Percentiles rank a stretch among this genome's conserved stretches.
These are phyloP conservation scores for Apophysomyces variabilis DNA, from an alignment of 371 early-diverging fungal genomes.

Conservation along the genomic window DNA sequence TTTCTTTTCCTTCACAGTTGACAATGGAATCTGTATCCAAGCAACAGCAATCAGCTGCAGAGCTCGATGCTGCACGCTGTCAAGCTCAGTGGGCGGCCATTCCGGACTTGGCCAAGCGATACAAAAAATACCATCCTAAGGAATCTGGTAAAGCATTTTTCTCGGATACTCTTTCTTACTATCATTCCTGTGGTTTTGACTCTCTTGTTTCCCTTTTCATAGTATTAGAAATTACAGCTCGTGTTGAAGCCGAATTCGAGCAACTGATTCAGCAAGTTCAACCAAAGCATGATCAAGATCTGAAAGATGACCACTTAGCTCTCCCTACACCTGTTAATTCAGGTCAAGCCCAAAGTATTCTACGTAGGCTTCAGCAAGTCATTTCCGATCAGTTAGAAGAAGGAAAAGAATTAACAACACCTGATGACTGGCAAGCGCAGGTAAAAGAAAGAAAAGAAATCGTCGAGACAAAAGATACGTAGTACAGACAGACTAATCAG, in stretches of 20 bases:
- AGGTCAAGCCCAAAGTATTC: conserved; percentile 25
- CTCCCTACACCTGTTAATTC: conserved; percentile 3
- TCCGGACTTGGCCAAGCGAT: conserved; percentile 59
- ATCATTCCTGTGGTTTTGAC: not conserved
- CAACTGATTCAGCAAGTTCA: conserved; percentile 17
- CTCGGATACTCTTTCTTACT: too few species aligned
- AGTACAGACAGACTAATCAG: not conserved
- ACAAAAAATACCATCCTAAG: conserved; percentile 55
- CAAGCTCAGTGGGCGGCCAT: conserved; percentile 51
- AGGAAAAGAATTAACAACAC: conserved; percentile 19
- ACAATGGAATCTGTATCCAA: conserved; percentile 16
- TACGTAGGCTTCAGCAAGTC: conserved; percentile 20
- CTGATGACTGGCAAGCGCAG: conserved; percentile 43
- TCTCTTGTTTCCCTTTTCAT: not conserved
- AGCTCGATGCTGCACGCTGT: conserved; percentile 61
- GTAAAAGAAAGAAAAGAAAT: conserved; percentile 18
- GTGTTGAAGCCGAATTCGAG: conserved; percentile 33
- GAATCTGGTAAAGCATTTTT: conserved; percentile 52
- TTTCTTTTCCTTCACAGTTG: not conserved
- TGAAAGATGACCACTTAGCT: not conserved
- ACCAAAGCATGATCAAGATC: not conserved
- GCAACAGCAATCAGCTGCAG: conserved; percentile 29
- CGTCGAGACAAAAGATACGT: conserved; percentile 2
- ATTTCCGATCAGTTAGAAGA: conserved; percentile 29
- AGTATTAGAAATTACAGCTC: conserved; percentile 31